Percentiles rank a stretch among this genome's conserved stretches.
phyloP scores from a whole-genome alignment of 1,284 basidiomycete species.

The Mycosarcoma maydis region DNA sequence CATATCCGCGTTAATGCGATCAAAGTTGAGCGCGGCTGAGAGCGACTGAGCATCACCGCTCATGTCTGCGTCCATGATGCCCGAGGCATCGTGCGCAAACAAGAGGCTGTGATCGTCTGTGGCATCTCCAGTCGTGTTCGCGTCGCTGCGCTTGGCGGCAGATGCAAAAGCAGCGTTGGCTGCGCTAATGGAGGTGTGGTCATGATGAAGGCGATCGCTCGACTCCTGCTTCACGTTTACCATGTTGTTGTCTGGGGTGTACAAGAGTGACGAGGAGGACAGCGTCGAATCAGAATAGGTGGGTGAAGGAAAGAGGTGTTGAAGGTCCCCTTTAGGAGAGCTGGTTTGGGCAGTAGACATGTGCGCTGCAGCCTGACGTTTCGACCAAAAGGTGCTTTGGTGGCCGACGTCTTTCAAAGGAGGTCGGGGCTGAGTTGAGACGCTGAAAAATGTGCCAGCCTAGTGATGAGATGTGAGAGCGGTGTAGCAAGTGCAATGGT shows the following conservation, averaged over 20 bases:
- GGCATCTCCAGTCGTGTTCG: slow-evolving; percentile 3
- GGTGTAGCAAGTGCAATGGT: neutral
- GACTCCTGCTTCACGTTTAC: slow-evolving; percentile 8
- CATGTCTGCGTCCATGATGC: slow-evolving; percentile 19
- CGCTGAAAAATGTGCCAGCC: neutral
- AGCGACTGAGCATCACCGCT: slow-evolving; percentile 36
- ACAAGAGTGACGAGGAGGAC: slow-evolving; percentile 45
- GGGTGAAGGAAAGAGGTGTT: slow-evolving; percentile 46
- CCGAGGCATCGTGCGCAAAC: slow-evolving; percentile 27
- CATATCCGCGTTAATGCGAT: slow-evolving; percentile 33
- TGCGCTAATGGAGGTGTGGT: slow-evolving; percentile 35
- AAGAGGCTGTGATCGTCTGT: slow-evolving; percentile 16
- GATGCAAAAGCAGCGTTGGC: slow-evolving; percentile 50
- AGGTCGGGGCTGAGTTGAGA: slow-evolving; percentile 4
- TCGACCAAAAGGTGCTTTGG: neutral
- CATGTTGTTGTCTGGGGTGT: slow-evolving; percentile 47
- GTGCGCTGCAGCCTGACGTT: slow-evolving; percentile 10
- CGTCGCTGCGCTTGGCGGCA: slow-evolving; percentile 26
- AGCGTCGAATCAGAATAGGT: slow-evolving; percentile 47
- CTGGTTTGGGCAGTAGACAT: slow-evolving; percentile 38
- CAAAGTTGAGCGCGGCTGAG: slow-evolving; percentile 43
- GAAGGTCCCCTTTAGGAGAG: slow-evolving; percentile 38
- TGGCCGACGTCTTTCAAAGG: neutral
- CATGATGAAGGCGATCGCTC: slow-evolving; percentile 26
- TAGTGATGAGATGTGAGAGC: neutral